Base-by-base conservation (phyloP, 2,329 filamentous ascomycete genomes). In the Fusarium pseudonygamai region DNA sequence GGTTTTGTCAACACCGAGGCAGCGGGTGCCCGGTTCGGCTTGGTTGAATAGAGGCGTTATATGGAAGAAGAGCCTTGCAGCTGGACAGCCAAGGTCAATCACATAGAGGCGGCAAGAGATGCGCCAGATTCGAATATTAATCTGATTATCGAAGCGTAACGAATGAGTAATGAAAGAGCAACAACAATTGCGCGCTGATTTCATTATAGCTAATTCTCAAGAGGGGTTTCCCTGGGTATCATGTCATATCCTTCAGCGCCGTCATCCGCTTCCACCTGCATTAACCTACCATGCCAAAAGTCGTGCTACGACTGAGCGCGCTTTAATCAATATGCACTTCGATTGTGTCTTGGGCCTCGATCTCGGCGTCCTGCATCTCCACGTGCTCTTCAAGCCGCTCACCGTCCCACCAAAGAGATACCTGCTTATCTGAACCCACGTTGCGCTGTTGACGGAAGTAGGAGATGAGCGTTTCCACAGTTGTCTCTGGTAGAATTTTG, bases 371-470 rank as follows among this genome's bases (percentile, higher is more conserved):
- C 49, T 85, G 85, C 50, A 96, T 86, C 5, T 86, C 88, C 36
- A 84, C 83, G 4, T 89, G 85, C 24, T 88, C 87, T 20, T 91
- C 88, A 34, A 97, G 83, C 52, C 84, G 83, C 57, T 95, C 93
- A 20, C 94, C 94, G 75, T 97, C 94, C 80, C 94, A 95, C 74
- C 87, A 85, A 16, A 97, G 83, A 42, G 87, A 86, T 7, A 96
- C 83, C 1, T 86, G 80, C 73, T 85, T 87, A 9, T 87, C 86
- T 2, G 83, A 78, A 1, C 83, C 80, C 24, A 95, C 79, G 0
- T 84, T 76, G 36, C 87, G 86, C 73, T 86, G 83, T 42, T 84
- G 84, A 57, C 89, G 87, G 79, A 93, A 96, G 7, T 86, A 88
- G 43, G 83, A 84, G 24, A 93, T 83, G 58, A 97, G 85, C 60